Conservation (phyloP, 1,284 basidiomycete species). For the Ustilago bromivora region DNA sequence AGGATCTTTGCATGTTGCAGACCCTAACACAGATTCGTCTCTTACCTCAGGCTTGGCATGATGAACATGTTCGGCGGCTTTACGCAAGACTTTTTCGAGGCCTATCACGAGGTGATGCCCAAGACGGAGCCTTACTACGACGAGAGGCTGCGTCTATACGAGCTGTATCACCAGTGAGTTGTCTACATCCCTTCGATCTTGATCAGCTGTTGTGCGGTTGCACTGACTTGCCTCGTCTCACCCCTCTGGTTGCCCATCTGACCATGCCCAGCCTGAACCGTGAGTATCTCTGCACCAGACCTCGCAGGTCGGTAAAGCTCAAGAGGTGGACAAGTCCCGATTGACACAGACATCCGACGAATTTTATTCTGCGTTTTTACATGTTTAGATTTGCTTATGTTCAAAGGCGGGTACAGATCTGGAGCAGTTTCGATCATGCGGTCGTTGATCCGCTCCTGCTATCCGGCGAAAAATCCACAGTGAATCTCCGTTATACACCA, state of each 20-base stretch:
- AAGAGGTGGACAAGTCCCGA: background rate
- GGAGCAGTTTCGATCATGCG: conserved; percentile 49
- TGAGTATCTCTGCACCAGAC: conserved; percentile 5
- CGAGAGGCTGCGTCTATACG: conserved; percentile 34
- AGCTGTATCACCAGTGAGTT: conserved; percentile 50
- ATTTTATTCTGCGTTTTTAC: background rate
- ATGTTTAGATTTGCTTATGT: conserved; percentile 41
- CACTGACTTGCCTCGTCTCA: background rate
- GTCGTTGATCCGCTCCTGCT: conserved; percentile 34
- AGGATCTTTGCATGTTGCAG: background rate
- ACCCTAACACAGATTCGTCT: background rate
- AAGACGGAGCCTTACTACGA: conserved; percentile 36
- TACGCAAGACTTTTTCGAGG: conserved; percentile 45
- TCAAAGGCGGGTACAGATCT: conserved; percentile 38
- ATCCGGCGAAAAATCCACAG: conserved; percentile 7
- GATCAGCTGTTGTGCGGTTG: background rate
- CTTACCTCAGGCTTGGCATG: conserved; percentile 33
- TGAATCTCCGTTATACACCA: background rate
- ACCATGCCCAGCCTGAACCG: conserved; percentile 29
- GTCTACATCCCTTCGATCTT: background rate
- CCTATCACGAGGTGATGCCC: conserved; percentile 41
- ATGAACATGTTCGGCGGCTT: conserved; percentile 55
- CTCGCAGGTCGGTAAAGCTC: background rate
- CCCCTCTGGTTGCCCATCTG: background rate
- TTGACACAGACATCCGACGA: background rate